Conservation (phyloP, 805 yeast species). For the Wickerhamiella brachini region DNA sequence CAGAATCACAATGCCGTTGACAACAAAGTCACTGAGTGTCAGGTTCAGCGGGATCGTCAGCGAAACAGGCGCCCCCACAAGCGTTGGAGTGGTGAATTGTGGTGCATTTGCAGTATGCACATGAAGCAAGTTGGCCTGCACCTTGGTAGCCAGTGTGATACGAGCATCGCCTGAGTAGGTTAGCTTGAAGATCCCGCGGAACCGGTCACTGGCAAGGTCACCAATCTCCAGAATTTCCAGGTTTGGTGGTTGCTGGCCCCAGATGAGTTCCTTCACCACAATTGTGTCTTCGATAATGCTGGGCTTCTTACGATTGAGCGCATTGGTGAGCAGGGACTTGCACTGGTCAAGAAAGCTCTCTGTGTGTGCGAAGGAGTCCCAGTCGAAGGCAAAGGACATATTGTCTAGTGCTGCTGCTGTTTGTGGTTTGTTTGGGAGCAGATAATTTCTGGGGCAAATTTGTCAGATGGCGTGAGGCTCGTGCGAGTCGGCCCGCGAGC, state of each 20-base stretch:
- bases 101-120: slow-evolving; percentile 37
- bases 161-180: slow-evolving; percentile 65
- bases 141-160: slow-evolving; percentile 60
- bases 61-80: slow-evolving; percentile 49
- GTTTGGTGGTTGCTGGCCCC: slow-evolving; percentile 61
- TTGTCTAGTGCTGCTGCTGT: neutral
- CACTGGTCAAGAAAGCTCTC: slow-evolving; percentile 43
- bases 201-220: slow-evolving; percentile 60
- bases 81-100: slow-evolving; percentile 51
- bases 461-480: neutral
- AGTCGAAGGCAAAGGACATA: slow-evolving; percentile 70
- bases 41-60: slow-evolving; percentile 70
- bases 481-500: too few species aligned
- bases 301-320: slow-evolving; percentile 50
- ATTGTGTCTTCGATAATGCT: slow-evolving; percentile 57
- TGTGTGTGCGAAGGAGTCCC: slow-evolving; percentile 60
- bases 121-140: slow-evolving; percentile 72
- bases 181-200: slow-evolving; percentile 70
- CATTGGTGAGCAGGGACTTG: slow-evolving; percentile 50
- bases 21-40: slow-evolving; percentile 53
- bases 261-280: slow-evolving; percentile 50
- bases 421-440: neutral
- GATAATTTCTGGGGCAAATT: neutral
- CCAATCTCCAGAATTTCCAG: slow-evolving; percentile 75
- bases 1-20: slow-evolving; percentile 71